Conservation (phyloP, 208 protist genomes). For the Acanthamoeba sp. region DNA sequence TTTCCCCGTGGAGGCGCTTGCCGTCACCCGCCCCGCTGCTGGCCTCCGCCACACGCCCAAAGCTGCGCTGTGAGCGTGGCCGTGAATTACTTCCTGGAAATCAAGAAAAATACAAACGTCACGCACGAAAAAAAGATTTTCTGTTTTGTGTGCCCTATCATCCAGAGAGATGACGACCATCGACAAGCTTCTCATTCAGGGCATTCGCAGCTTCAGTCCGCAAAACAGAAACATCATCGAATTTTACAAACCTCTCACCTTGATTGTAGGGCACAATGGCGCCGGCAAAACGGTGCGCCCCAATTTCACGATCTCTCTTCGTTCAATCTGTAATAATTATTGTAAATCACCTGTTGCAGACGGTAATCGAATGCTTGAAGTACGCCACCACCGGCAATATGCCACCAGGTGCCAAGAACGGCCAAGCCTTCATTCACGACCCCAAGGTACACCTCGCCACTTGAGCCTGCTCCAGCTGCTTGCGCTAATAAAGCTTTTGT, state of each 20-base stretch:
- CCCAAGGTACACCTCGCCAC: constrained; percentile 89
- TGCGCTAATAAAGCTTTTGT: background rate
- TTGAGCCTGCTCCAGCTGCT: constrained; percentile 33
- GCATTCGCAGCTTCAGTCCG: constrained; percentile 97
- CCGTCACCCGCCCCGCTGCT: background rate
- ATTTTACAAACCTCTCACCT: constrained; percentile 98
- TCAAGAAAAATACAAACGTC: too few species aligned
- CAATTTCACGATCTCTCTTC: background rate
- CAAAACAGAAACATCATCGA: constrained; percentile 94
- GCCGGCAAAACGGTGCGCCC: constrained; percentile 93
- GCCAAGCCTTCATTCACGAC: constrained; percentile 98
- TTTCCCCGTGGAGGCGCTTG: constrained; percentile 45
- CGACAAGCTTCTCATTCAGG: constrained; percentile 96
- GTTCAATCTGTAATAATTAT: background rate
- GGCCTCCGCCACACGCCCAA: background rate
- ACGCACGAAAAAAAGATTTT: too few species aligned
- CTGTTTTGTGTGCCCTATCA: background rate
- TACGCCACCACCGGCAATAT: constrained; percentile 97
- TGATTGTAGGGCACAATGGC: constrained; percentile 99
- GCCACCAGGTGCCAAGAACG: constrained; percentile 95
- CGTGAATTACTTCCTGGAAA: background rate
- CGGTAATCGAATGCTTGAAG: constrained; percentile 98
- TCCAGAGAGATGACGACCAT: constrained; percentile 92
- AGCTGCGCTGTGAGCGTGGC: background rate
- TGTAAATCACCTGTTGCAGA: constrained; percentile 82